Evolutionary conservation across 768 basidiomycete species (phyloP).

Genomic region (Leccinum longicurvipes): DNA sequence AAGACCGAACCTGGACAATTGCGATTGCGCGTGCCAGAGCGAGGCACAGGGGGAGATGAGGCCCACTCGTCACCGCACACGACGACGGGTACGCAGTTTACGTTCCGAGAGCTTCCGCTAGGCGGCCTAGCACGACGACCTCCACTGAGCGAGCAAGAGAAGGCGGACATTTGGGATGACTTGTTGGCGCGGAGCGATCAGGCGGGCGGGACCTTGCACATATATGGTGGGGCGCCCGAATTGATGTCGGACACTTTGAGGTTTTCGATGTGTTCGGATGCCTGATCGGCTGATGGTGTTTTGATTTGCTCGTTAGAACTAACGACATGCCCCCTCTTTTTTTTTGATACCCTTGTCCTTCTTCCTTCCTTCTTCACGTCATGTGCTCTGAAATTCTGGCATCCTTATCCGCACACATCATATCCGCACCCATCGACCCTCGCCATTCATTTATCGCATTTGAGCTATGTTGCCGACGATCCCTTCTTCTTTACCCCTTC

Average conservation of each 20-base stretch:
- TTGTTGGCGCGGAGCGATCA: conserved; percentile 59
- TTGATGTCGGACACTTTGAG: conserved; percentile 44
- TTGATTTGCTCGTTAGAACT: not conserved
- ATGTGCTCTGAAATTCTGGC: not conserved
- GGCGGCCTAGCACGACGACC: conserved; percentile 29
- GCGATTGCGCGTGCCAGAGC: not conserved
- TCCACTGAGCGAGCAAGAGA: conserved; percentile 63
- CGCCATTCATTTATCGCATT: not conserved
- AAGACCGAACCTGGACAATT: conserved; percentile 3
- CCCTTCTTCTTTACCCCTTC: not conserved
- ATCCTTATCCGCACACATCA: not conserved
- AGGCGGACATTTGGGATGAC: conserved; percentile 68
- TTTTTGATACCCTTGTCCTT: not conserved
- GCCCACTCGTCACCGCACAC: conserved; percentile 2
- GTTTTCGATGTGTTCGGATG: conserved; percentile 33
- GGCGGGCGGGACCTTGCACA: conserved; percentile 72
- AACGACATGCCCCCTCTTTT: not conserved
- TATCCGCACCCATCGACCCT: not conserved
- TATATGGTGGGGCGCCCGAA: conserved; percentile 33
- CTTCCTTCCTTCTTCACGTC: not conserved
- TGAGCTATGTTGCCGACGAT: not conserved
- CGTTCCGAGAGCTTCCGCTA: conserved; percentile 45
- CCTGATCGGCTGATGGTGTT: not conserved
- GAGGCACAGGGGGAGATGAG: conserved; percentile 4
- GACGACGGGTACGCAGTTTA: conserved; percentile 32